Conservation (phyloP, 2,329 filamentous ascomycete genomes). For the Exophiala viscosa region DNA sequence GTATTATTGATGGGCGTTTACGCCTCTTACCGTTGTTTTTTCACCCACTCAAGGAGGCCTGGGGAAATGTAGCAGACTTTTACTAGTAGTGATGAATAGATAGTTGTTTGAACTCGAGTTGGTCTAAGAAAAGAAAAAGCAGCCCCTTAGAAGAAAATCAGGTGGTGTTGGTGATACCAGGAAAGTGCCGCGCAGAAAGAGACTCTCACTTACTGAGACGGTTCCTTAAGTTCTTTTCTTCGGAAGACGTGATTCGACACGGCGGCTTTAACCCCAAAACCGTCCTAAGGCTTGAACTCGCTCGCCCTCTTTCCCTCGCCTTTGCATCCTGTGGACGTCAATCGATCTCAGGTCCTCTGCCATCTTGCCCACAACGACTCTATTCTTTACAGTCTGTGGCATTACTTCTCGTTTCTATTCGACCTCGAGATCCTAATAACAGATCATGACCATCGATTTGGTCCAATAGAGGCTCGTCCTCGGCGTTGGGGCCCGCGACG, state of each 20-base stretch:
- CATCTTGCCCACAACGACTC: background rate
- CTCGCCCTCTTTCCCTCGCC: background rate
- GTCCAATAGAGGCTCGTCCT: slow-evolving; percentile 2
- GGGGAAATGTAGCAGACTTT: too few species aligned
- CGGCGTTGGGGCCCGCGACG: background rate
- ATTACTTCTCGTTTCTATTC: background rate
- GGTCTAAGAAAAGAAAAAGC: too few species aligned
- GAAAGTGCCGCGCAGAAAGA: too few species aligned
- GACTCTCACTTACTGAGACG: too few species aligned
- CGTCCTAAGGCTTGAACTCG: background rate
- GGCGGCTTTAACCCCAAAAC: background rate
- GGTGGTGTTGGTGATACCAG: too few species aligned
- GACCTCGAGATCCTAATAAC: background rate
- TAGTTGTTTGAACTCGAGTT: too few species aligned
- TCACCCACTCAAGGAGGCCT: too few species aligned
- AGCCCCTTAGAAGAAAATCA: too few species aligned
- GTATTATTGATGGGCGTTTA: too few species aligned
- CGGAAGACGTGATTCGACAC: background rate
- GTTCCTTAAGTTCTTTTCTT: too few species aligned
- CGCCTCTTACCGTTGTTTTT: too few species aligned
- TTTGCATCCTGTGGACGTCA: slow-evolving; percentile 2
- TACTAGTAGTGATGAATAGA: too few species aligned
- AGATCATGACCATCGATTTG: background rate
- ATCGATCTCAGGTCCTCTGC: background rate
- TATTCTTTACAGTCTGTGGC: background rate